Conservation (phyloP, 2,329 filamentous ascomycete species). For the Calonectria honghensis region DNA sequence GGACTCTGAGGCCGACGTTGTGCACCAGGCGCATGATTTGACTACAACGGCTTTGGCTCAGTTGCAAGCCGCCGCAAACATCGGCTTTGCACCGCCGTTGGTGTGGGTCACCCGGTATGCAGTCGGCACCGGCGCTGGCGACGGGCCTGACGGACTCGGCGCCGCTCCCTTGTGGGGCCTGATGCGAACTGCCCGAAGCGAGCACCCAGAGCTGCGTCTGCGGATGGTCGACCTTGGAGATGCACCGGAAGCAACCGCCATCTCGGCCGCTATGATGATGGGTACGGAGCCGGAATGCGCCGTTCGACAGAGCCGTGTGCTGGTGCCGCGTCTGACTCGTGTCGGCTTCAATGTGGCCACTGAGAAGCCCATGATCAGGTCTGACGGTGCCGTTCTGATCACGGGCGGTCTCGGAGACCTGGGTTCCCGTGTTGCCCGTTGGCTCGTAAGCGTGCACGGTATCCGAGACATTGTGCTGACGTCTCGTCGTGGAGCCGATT, state of each 20-base stretch:
- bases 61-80: background rate
- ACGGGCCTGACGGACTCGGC: background rate
- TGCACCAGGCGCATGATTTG: background rate
- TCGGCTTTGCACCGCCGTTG: background rate
- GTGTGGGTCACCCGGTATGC: background rate
- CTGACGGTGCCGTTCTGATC: background rate
- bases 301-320: background rate
- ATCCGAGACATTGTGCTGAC: background rate
- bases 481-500: background rate
- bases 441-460: background rate
- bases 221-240: background rate
- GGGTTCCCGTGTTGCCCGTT: background rate
- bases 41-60: background rate
- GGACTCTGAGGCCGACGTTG: background rate
- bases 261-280: background rate
- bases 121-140: background rate
- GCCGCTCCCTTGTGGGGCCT: background rate
- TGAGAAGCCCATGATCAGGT: background rate
- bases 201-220: conserved; percentile 4
- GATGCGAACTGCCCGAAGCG: background rate
- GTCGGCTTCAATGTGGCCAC: no score
- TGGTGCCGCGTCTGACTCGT: background rate
- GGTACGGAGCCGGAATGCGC: background rate
- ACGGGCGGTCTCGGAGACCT: conserved; percentile 1
- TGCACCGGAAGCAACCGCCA: background rate